Conservation (phyloP, 1,284 basidiomycete species). For the Sutorius eximius region DNA sequence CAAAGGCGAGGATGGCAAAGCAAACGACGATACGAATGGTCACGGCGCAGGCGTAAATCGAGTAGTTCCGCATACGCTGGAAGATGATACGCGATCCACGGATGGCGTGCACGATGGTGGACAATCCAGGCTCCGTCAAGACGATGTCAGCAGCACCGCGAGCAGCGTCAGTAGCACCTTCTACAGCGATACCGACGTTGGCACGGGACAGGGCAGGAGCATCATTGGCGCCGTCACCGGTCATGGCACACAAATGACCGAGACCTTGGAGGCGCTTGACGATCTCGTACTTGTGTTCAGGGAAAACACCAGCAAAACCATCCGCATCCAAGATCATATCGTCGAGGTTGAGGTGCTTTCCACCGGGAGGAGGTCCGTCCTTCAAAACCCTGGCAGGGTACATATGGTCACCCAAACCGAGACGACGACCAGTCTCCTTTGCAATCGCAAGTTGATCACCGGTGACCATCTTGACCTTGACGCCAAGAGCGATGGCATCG, state of each 20-base stretch:
- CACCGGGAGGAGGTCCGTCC: slow-evolving; percentile 68
- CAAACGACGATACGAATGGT: slow-evolving; percentile 98
- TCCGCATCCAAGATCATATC: slow-evolving; percentile 81
- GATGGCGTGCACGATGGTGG: slow-evolving; percentile 85
- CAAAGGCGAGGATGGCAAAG: slow-evolving; percentile 94
- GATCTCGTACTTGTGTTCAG: slow-evolving; percentile 82
- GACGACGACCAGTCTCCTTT: slow-evolving; percentile 98
- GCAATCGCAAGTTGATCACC: slow-evolving; percentile 99
- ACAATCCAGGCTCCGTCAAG: slow-evolving; percentile 81
- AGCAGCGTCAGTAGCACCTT: slow-evolving; percentile 85
- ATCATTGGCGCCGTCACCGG: slow-evolving; percentile 88
- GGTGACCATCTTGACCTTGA: slow-evolving; percentile 99
- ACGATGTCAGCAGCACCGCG: slow-evolving; percentile 87
- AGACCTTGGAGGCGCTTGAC: slow-evolving; percentile 86
- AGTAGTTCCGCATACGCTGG: slow-evolving; percentile 88
- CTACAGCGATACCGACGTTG: slow-evolving; percentile 87
- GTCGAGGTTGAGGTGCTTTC: slow-evolving; percentile 71
- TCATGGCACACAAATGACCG: slow-evolving; percentile 76
- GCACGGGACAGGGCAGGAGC: slow-evolving; percentile 82
- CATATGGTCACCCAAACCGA: slow-evolving; percentile 90
- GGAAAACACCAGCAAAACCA: slow-evolving; percentile 86
- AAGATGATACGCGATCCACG: slow-evolving; percentile 84
- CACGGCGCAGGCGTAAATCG: slow-evolving; percentile 79
- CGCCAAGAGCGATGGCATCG: slow-evolving; percentile 93
- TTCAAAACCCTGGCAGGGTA: slow-evolving; percentile 84